Conservation (phyloP, 192 early-diverging fungal genomes). For the Anaeromyces robustus region DNA sequence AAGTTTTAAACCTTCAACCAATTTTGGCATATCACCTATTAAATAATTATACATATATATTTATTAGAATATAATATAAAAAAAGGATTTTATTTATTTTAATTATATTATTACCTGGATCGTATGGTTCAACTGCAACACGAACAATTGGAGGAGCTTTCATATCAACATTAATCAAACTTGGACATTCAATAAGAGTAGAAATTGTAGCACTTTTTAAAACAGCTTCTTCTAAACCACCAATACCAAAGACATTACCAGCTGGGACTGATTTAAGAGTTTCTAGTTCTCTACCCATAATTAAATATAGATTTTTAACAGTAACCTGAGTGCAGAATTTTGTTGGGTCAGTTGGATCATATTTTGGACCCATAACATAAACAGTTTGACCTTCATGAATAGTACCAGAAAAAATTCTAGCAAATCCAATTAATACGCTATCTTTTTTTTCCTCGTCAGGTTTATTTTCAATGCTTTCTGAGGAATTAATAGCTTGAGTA, state of each 20-base stretch:
- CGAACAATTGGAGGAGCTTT: conserved; percentile 82
- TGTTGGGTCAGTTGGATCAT: conserved; percentile 38
- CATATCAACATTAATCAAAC: conserved; percentile 49
- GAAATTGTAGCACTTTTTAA: conserved; percentile 87
- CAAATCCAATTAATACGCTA: conserved; percentile 76
- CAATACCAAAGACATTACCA: conserved; percentile 92
- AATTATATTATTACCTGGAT: conserved; percentile 50
- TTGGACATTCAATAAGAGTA: conserved; percentile 53
- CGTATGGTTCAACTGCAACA: conserved; percentile 85
- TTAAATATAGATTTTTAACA: conserved; percentile 68
- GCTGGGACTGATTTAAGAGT: conserved; percentile 69
- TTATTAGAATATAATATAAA: no score
- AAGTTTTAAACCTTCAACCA: conserved; percentile 70
- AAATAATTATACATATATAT: neutral
- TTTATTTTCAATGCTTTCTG: conserved; percentile 1
- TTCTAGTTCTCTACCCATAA: conserved; percentile 94
- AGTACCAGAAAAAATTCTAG: conserved; percentile 83
- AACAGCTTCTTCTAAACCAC: conserved; percentile 67
- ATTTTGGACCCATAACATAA: conserved; percentile 88
- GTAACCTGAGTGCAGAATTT: conserved; percentile 44
- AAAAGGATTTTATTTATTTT: no score
- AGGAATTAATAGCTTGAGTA: neutral
- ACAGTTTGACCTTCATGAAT: conserved; percentile 71
- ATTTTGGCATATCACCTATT: conserved; percentile 60
- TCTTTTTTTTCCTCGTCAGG: conserved; percentile 15